Evolutionary conservation across 495 filamentous ascomycete species (phyloP), one percentile per base, ranked within the genome.

Genomic region (Thermochaetoides thermophila): DNA sequence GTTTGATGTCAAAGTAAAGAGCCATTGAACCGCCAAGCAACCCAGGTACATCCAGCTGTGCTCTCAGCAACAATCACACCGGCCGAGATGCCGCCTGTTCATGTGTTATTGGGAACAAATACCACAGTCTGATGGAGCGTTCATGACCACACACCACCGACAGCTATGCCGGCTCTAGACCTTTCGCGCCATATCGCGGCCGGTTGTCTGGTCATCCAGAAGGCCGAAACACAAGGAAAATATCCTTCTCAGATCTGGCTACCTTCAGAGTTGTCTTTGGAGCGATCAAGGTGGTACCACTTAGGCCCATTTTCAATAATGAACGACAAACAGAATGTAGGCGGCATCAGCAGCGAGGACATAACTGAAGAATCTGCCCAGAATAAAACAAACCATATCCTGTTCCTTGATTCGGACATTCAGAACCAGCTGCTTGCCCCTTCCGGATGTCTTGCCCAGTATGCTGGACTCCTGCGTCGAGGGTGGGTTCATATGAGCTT

Each of bases 401-500:
- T 16, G 20, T 31, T 32, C 17, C 39, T 61, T 13, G 40, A 46
- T 12, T 12, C 31, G 2, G 23, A 24, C 2, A 14, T 61, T 14
- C 59, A 67, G 32, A 15, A 49, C 1, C 13, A 23, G 0, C 40
- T 68, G 12, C 29, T 64, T 9, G 45, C 34, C 7, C 1, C 22
- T 1, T n/a, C 19, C 1, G 21, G 19, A 1, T 12, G 18, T n/a
- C 37, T 39, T 9, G 14, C 11, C 11, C 11, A 15, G 1, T 34
- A 19, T 8, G 26, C 20, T 4, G 20, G 3, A 9, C 12, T 39
- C 11, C 9, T 63, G 38, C 21, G 27, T 1, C 37, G 35, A 1
- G 29, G 43, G 23, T 69, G 63, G 63, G 50, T 69, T n/a, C 48
- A 57, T 13, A 45, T 68, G 32, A 55, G 55, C 5, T 53, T 63